Base-by-base conservation (phyloP, 495 filamentous ascomycete species). In the Penicillium lividum region DNA sequence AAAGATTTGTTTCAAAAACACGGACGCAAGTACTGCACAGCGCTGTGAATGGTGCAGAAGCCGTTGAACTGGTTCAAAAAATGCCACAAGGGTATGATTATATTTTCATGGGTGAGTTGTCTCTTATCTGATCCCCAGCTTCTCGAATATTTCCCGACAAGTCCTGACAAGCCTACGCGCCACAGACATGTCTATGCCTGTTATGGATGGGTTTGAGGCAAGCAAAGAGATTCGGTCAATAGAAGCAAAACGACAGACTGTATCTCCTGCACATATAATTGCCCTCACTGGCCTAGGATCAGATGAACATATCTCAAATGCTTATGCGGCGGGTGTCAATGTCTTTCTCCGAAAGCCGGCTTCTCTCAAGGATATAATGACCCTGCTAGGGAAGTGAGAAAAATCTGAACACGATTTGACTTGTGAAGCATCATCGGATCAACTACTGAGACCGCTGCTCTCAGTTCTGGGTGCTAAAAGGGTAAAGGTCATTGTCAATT, bases 321-420 rank as follows among this genome's bases (percentile, higher is more conserved):
- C 86, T 0, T 79, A 81, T 61, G 78, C 71, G 9, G 78, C 77
- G 33, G 86, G 86, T 6, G 77, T 88, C 30, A 80, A 88, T 64
- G 57, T 84, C 7, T 88, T 86, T 56, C 67, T 89, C 63, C 84
- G 84, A 18, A 86, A 86, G 64, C 86, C 86, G 6, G 78, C 86
- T 5, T 64, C 61, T 2, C 64, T 75, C 52, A 72, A 71, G 36
- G 56, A 58, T 28, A 58, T 52, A 15, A 16, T 48, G 27, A 25
- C 45, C 22, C 9, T 31, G 27, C 11, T 48, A 27, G n/a, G 27
- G 3, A 28, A 28, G 7, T 48, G 27, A 48, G 25, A 30, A 1
- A 33, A 33, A 33, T 33, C 31, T 33, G 31, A 33, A 33, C 1
- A 33, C 31, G 1, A 33, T 22, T 22, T 22, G 22, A 22, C 22